Percentiles rank a stretch among this genome's conserved stretches.
Evolutionary conservation across 1,284 basidiomycete genomes (phyloP).

Genomic region (Inonotus obliquus): DNA sequence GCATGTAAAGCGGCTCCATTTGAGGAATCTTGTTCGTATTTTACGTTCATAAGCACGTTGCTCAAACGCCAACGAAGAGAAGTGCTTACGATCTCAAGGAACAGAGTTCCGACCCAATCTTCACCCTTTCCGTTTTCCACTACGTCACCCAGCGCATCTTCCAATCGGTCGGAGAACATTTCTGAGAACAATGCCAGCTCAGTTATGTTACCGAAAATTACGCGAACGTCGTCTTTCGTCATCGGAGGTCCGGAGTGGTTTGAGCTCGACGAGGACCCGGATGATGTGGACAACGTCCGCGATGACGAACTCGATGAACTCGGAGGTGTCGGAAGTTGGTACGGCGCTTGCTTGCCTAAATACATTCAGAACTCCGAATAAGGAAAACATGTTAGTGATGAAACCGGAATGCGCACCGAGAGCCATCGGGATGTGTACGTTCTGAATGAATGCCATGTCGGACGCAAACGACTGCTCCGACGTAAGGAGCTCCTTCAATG

Average conservation of each 20-base stretch:
- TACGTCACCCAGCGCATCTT: constrained; percentile 50
- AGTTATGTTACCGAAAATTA: constrained; percentile 78
- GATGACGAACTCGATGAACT: constrained; percentile 38
- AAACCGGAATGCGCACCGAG: constrained; percentile 42
- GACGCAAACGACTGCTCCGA: constrained; percentile 87
- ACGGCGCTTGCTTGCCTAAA: constrained; percentile 43
- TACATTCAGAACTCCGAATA: neutral
- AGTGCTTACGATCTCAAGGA: constrained; percentile 58
- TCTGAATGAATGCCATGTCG: constrained; percentile 80
- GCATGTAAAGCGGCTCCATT: constrained; percentile 75
- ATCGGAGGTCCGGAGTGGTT: constrained; percentile 48
- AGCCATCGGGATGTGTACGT: constrained; percentile 79
- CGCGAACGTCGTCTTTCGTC: constrained; percentile 63
- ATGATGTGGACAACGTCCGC: constrained; percentile 50
- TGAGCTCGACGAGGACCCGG: constrained; percentile 44
- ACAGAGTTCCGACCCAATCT: constrained; percentile 76
- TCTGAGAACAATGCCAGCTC: constrained; percentile 72
- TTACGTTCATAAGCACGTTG: constrained; percentile 8
- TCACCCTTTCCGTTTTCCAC: constrained; percentile 52
- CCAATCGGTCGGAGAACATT: constrained; percentile 54
- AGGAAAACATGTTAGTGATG: neutral
- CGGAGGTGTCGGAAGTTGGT: constrained; percentile 31
- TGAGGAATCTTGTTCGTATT: constrained; percentile 54
- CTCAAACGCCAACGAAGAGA: constrained; percentile 8
- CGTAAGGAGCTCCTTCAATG: constrained; percentile 76